Percentiles rank a stretch among this genome's conserved stretches.
Conservation (phyloP, 176 grass and related monocot species). For the Chloris gayana region DNA sequence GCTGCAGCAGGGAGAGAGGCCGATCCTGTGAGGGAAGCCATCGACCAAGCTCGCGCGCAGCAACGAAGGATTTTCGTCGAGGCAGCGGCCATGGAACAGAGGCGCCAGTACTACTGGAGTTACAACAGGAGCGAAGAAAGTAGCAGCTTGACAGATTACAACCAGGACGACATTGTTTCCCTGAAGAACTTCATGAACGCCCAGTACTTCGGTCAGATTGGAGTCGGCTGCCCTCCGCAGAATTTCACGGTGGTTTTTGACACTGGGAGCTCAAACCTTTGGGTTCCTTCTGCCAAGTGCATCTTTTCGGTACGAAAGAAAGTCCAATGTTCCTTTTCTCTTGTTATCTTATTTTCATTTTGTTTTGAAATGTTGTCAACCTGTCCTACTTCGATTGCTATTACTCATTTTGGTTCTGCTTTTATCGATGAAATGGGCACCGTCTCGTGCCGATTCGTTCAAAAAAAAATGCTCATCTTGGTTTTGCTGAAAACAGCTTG, state of each 20-base stretch:
- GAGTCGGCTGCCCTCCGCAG: conserved; percentile 70
- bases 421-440: no score
- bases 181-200: conserved; percentile 90
- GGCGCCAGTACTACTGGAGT: conserved; percentile 31
- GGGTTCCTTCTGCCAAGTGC: conserved; percentile 92
- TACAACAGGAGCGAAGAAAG: not conserved
- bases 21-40: conserved; percentile 39
- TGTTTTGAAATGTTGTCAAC: conserved; percentile 9
- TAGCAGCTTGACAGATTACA: not conserved
- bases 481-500: conserved; percentile 61
- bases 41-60: conserved; percentile 15
- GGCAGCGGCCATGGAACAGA: conserved; percentile 42
- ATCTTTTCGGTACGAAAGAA: conserved; percentile 62
- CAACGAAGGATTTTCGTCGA: conserved; percentile 30
- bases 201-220: conserved; percentile 82
- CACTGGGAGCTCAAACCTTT: conserved; percentile 89
- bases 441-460: no score
- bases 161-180: conserved; percentile 32
- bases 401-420: conserved; percentile 17
- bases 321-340: no score
- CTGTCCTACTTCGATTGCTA: not conserved
- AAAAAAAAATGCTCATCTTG: no score
- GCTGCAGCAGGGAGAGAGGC: not conserved
- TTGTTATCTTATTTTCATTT: not conserved
- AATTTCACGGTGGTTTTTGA: conserved; percentile 96